These are phyloP conservation scores for Tuber indicum DNA, from an alignment of 495 filamentous ascomycete species.

Conservation along the genomic window DNA sequence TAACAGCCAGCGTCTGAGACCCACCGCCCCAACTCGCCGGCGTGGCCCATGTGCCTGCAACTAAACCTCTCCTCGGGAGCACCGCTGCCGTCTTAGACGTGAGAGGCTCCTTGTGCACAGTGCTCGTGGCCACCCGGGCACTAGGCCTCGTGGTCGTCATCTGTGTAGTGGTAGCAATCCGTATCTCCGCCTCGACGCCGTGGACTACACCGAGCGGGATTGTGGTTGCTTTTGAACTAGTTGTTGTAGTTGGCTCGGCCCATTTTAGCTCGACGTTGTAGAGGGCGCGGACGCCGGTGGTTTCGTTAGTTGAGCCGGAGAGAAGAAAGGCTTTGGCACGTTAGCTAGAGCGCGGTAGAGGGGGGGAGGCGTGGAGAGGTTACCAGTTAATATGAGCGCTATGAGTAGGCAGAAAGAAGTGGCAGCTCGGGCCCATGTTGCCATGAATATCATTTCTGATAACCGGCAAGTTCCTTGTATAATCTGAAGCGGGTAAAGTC, in stretches of 20 bases:
- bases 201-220: neutral
- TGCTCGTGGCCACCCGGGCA: neutral
- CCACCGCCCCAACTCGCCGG: neutral
- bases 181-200: neutral
- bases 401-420: conserved; percentile 27
- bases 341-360: conserved; percentile 4
- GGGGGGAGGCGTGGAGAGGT: neutral
- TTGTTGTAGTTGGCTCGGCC: neutral
- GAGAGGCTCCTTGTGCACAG: neutral
- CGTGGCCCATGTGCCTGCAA: too few relatives aligned
- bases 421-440: conserved; percentile 9
- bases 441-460: conserved; percentile 9
- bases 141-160: neutral
- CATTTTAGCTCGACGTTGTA: conserved; percentile 30
- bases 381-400: conserved; percentile 27
- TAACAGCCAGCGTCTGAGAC: neutral
- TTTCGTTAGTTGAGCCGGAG: conserved; percentile 24
- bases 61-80: neutral
- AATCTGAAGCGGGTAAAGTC: neutral
- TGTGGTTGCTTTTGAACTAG: neutral
- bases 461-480: neutral
- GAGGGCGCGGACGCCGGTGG: conserved; percentile 20
- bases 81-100: neutral
- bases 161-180: neutral
- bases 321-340: conserved; percentile 23